These are phyloP conservation scores for Fusarium sp. DNA, from an alignment of 2,329 filamentous ascomycete genomes.

Conservation along the genomic window DNA sequence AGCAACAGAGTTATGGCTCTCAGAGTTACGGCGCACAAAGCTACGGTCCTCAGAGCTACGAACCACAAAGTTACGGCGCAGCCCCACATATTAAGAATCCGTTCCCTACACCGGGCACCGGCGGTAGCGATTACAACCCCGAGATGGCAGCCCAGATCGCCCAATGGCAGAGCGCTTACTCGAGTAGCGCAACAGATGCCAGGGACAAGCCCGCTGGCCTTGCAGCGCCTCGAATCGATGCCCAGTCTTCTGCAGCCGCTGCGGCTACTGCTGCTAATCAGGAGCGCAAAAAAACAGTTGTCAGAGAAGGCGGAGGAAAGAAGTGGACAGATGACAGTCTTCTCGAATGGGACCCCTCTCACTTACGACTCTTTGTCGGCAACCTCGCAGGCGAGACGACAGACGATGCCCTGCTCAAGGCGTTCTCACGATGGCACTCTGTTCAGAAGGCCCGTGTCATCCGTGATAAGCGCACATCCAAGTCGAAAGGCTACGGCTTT, in stretches of 20 bases:
- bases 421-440: slow-evolving; percentile 86
- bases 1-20: slow-evolving; percentile 27
- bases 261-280: slow-evolving; percentile 43
- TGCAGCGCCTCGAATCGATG: slow-evolving; percentile 45
- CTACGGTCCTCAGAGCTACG: slow-evolving; percentile 41
- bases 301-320: slow-evolving; percentile 88
- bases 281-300: slow-evolving; percentile 83
- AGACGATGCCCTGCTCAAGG: slow-evolving; percentile 93
- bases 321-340: slow-evolving; percentile 89
- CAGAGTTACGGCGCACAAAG: slow-evolving; percentile 51
- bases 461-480: slow-evolving; percentile 93
- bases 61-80: slow-evolving; percentile 51
- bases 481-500: slow-evolving; percentile 96
- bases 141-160: slow-evolving; percentile 92
- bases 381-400: slow-evolving; percentile 98
- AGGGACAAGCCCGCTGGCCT: slow-evolving; percentile 46
- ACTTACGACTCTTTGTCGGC: slow-evolving; percentile 94
- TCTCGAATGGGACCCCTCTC: slow-evolving; percentile 94
- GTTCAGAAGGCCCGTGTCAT: slow-evolving; percentile 94
- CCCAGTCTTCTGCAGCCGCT: slow-evolving; percentile 51
- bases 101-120: slow-evolving; percentile 71
- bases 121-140: slow-evolving; percentile 66
- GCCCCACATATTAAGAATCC: slow-evolving; percentile 81
- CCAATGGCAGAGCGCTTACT: slow-evolving; percentile 93
- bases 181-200: slow-evolving; percentile 62